Evolutionary conservation across 139 green algal genomes (phyloP), one percentile per base, ranked within the genome.

Genomic region (Chlorella sp.): DNA sequence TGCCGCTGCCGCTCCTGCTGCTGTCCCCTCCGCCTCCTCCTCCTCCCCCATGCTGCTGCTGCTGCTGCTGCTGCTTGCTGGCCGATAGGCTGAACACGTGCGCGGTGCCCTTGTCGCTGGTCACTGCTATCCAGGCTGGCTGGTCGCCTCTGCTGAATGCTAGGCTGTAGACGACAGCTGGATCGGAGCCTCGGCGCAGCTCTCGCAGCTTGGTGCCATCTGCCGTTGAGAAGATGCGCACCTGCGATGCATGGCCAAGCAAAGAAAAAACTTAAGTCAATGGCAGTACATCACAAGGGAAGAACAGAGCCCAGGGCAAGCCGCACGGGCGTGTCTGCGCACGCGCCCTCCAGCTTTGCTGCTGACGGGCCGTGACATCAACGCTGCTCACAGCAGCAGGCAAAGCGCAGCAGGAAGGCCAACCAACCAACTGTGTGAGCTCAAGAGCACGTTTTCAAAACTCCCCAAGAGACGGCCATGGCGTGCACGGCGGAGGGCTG

Each of bases 101-200:
- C 39, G 96, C 91, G 1, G 96, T 99, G 91, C 96, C 96, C 89
- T 98, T 99, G 94, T 99, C 96, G 86, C 94, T 98, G 28, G 95
- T 96, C 22, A 96, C 93, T 2, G 97, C 98, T 40, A 99, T 94
- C 94, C 95, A 99, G 3, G 97, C 92, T 0, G 93, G 93, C 37
- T 37, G 68, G 2, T 91, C 89, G 1, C 91, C 92, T 4, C 69
- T 91, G 28, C 94, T 96, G 77, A 99, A 96, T 0, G 97, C 95
- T 18, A 99, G 91, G 93, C 92, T 96, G 94, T 97, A 97, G 48
- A 99, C 97, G 48, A 90, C 87, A 0, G 98, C 97, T 7, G 95
- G 91, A 93, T 99, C 97, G 1, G 95, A 94, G 22, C 98, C 98
- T 14, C 98, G 90, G 28, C 98, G 91, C 75, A 99, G 90, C 96